Conservation (phyloP, 192 early-diverging fungal genomes). For the Spinellus fusiger region DNA sequence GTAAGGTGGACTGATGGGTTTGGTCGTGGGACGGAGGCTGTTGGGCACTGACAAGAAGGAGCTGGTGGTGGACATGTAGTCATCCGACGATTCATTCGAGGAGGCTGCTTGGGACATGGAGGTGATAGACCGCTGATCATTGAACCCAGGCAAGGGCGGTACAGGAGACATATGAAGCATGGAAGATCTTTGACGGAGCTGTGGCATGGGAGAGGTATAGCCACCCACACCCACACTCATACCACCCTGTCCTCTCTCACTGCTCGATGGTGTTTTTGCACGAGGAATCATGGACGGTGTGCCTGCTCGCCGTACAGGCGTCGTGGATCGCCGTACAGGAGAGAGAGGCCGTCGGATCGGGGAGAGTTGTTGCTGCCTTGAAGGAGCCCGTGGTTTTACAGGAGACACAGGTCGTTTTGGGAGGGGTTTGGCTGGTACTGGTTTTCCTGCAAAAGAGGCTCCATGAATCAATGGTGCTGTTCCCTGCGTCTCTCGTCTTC, state of each 20-base stretch:
- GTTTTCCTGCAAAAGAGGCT: no score
- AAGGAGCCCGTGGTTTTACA: background rate
- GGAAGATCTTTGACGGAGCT: slow-evolving; percentile 11
- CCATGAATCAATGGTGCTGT: no score
- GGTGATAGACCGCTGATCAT: background rate
- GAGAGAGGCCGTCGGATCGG: background rate
- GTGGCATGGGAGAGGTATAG: background rate
- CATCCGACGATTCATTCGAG: background rate
- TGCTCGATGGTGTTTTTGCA: slow-evolving; percentile 22
- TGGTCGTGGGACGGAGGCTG: background rate
- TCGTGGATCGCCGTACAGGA: background rate
- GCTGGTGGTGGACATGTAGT: background rate
- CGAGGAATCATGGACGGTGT: slow-evolving; percentile 34
- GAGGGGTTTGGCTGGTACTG: no score
- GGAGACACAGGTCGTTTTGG: background rate
- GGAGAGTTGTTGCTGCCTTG: no score
- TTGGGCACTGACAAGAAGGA: slow-evolving; percentile 3
- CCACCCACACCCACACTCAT: slow-evolving; percentile 4
- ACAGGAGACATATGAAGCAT: slow-evolving; percentile 2
- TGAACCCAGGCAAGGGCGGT: background rate
- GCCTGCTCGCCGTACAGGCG: slow-evolving; percentile 10
- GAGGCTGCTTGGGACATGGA: background rate
- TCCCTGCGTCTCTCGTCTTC: background rate
- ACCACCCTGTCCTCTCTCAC: slow-evolving; percentile 1
- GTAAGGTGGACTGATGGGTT: background rate